These are phyloP conservation scores for Dryadomyces quercivorus DNA, from an alignment of 2,329 filamentous ascomycete genomes.

Conservation along the genomic window DNA sequence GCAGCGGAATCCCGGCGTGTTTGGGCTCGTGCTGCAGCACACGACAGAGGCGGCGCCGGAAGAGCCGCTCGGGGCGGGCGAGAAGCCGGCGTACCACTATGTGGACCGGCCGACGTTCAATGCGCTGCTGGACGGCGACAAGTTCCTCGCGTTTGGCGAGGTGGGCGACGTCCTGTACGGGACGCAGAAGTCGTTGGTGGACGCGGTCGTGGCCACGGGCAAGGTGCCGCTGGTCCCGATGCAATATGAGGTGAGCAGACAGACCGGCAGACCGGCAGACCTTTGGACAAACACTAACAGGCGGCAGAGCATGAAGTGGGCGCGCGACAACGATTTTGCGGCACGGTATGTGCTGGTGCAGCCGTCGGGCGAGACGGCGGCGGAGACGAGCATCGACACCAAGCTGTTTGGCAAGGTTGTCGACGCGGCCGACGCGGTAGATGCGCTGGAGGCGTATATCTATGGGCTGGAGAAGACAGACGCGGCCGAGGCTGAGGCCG, in stretches of 20 bases:
- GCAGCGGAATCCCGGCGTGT: conserved; percentile 50
- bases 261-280: neutral
- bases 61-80: neutral
- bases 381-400: conserved; percentile 21
- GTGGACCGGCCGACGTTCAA: conserved; percentile 44
- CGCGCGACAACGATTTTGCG: conserved; percentile 42
- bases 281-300: neutral
- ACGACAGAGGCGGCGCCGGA: conserved; percentile 25
- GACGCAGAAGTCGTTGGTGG: conserved; percentile 40
- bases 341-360: conserved; percentile 43
- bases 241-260: conserved; percentile 34
- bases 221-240: conserved; percentile 49
- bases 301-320: conserved; percentile 36
- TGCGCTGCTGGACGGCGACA: conserved; percentile 45
- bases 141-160: conserved; percentile 43
- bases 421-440: conserved; percentile 35
- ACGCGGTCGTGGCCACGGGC: conserved; percentile 36
- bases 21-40: conserved; percentile 44
- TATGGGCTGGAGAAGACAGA: conserved; percentile 19
- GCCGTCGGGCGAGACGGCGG: conserved; percentile 15
- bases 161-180: conserved; percentile 40
- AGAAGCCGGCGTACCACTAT: neutral
- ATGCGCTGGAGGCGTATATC: conserved; percentile 36
- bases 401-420: conserved; percentile 36
- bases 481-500: neutral